Conservation (phyloP, 441 rosid genomes). For the Populus tomentosa region DNA sequence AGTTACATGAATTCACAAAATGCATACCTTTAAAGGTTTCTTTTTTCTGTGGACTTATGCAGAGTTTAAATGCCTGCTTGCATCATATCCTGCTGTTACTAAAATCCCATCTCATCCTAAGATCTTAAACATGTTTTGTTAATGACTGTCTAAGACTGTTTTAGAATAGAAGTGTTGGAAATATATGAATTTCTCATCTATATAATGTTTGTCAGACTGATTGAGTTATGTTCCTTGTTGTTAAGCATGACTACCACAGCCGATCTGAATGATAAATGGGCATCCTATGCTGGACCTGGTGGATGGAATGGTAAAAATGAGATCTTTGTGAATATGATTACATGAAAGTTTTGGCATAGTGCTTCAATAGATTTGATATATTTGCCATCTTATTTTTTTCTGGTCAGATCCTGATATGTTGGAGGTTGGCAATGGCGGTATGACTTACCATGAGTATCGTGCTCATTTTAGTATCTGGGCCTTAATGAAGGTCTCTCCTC, state of each 20-base stretch:
- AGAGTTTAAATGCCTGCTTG: not conserved
- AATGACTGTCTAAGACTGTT: not conserved
- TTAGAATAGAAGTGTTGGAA: not conserved
- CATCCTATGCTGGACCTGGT: conserved; percentile 96
- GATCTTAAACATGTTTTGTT: not conserved
- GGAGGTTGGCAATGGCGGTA: conserved; percentile 99
- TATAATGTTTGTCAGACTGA: conserved; percentile 13
- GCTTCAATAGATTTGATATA: not conserved
- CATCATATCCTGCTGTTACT: not conserved
- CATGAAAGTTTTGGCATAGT: not conserved
- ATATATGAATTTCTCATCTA: not conserved
- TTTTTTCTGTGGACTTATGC: not conserved
- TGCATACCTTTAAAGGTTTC: not conserved
- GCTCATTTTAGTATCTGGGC: conserved; percentile 98
- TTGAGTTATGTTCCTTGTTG: conserved; percentile 10
- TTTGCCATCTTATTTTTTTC: conserved; percentile 12
- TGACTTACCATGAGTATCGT: conserved; percentile 81
- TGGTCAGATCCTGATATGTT: conserved; percentile 96
- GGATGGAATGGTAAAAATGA: conserved; percentile 91
- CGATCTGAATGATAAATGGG: conserved; percentile 93
- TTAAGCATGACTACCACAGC: conserved; percentile 87
- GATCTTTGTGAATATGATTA: not conserved
- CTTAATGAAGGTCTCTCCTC: conserved; percentile 70
- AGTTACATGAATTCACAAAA: not conserved
- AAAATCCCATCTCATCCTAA: not conserved